These are phyloP conservation scores for Senna tora DNA, from an alignment of 306 rosid genomes.

Conservation along the genomic window DNA sequence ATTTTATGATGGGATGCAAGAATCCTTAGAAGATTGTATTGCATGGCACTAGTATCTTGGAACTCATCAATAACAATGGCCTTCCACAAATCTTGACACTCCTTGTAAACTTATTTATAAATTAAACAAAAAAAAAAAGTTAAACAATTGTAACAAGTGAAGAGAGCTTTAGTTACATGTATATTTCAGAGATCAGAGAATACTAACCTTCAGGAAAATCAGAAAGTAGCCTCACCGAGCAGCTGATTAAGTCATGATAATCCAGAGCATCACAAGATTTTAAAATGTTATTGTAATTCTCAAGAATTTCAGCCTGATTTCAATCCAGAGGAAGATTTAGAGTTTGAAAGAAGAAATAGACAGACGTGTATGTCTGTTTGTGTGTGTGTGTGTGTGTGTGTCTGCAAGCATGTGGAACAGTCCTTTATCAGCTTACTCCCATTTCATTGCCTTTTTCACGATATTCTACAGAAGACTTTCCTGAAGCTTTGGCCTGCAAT, in stretches of 20 bases:
- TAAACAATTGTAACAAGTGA: constrained; percentile 40
- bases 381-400: constrained; percentile 14
- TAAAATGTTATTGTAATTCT: constrained; percentile 70
- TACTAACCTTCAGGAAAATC: constrained; percentile 83
- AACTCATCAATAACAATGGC: constrained; percentile 94
- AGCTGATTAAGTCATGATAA: constrained; percentile 92
- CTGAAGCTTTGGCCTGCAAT: constrained; percentile 92
- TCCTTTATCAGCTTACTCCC: constrained; percentile 70
- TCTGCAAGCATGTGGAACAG: constrained; percentile 30
- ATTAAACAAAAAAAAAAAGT: constrained; percentile 36
- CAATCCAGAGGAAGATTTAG: constrained; percentile 41
- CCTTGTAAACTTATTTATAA: constrained; percentile 64
- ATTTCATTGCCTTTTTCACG: constrained; percentile 67
- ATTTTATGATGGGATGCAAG: constrained; percentile 74
- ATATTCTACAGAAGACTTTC: constrained; percentile 67
- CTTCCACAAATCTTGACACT: constrained; percentile 76
- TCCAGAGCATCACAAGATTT: constrained; percentile 90
- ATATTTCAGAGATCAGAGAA: constrained; percentile 36
- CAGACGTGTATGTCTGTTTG: not conserved
- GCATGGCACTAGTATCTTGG: constrained; percentile 98
- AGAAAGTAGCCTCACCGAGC: constrained; percentile 81
- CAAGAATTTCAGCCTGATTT: constrained; percentile 80
- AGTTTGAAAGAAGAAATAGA: constrained; percentile 30
- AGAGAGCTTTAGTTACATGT: constrained; percentile 26
- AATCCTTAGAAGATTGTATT: constrained; percentile 70